Evolutionary conservation across 2,329 filamentous ascomycete species (phyloP).

Genomic region (Graphilbum sp.): DNA sequence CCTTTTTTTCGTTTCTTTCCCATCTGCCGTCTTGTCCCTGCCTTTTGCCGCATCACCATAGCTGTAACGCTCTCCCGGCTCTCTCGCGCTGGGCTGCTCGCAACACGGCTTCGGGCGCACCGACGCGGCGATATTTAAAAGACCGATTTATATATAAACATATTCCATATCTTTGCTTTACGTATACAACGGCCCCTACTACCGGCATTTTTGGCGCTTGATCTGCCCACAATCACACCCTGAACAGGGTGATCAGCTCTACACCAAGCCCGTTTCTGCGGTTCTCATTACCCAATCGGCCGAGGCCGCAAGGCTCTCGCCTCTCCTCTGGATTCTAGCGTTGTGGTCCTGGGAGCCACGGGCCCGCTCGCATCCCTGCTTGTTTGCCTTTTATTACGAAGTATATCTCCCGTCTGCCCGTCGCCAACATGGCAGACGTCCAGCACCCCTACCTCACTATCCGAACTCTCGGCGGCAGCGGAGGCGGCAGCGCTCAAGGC

Average conservation of each 20-base stretch:
- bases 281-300: not conserved
- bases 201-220: not conserved
- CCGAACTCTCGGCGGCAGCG: constrained; percentile 28
- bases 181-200: no score
- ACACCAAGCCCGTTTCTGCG: no score
- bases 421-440: constrained; percentile 22
- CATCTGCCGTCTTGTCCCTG: no score
- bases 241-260: not conserved
- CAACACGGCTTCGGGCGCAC: no score
- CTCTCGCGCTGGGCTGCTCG: no score
- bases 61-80: no score
- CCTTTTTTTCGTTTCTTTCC: no score
- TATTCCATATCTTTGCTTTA: no score
- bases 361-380: not conserved
- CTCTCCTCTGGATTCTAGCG: no score
- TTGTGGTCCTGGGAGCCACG: not conserved
- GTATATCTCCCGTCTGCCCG: not conserved
- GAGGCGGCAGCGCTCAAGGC: constrained; percentile 26
- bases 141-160: no score
- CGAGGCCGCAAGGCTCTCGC: not conserved
- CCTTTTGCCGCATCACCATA: no score
- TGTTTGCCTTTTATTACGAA: not conserved
- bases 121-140: no score
- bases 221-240: not conserved
- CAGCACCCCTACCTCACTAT: constrained; percentile 34